phyloP scores from a whole-genome alignment of 805 yeast genomes.

The Clavispora vitiphila region DNA sequence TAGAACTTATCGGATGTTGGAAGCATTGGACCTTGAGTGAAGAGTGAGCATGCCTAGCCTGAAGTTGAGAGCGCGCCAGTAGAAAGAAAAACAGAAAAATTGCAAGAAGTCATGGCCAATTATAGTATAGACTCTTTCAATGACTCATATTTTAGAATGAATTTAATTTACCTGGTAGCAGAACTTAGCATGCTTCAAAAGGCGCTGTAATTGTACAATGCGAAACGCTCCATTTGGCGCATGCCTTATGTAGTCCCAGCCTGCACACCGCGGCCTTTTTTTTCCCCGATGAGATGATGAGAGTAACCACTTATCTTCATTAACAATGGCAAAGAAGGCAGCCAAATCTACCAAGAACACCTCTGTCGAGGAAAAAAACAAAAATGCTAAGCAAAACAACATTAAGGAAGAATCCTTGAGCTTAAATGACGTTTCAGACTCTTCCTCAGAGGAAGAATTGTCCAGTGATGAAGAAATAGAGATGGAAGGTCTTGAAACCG shows the following conservation, averaged over 20 bases:
- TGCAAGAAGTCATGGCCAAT: too few relatives aligned
- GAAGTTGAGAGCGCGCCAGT: too few relatives aligned
- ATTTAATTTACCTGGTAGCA: too few relatives aligned
- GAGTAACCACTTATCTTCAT: not conserved
- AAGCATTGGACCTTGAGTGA: constrained; percentile 6
- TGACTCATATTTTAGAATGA: too few relatives aligned
- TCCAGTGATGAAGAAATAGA: constrained; percentile 13
- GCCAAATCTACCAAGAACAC: constrained; percentile 13
- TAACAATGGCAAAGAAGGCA: constrained; percentile 22
- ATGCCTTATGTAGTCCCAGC: not conserved
- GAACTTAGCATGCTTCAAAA: too few relatives aligned
- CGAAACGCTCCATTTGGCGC: not conserved
- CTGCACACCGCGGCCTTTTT: constrained; percentile 8
- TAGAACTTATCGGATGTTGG: constrained; percentile 45
- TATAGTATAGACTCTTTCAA: too few relatives aligned
- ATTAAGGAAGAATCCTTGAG: not conserved
- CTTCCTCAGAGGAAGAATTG: constrained; percentile 8
- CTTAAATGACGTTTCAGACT: constrained; percentile 5
- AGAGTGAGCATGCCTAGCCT: too few relatives aligned
- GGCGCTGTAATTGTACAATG: not conserved
- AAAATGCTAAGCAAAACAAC: not conserved
- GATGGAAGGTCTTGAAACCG: constrained; percentile 7
- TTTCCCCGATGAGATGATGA: constrained; percentile 13
- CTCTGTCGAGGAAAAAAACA: constrained; percentile 3
- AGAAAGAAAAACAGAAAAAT: too few relatives aligned